Base-by-base conservation (phyloP, 176 grass and related monocot species). In the Raddia guianensis region DNA sequence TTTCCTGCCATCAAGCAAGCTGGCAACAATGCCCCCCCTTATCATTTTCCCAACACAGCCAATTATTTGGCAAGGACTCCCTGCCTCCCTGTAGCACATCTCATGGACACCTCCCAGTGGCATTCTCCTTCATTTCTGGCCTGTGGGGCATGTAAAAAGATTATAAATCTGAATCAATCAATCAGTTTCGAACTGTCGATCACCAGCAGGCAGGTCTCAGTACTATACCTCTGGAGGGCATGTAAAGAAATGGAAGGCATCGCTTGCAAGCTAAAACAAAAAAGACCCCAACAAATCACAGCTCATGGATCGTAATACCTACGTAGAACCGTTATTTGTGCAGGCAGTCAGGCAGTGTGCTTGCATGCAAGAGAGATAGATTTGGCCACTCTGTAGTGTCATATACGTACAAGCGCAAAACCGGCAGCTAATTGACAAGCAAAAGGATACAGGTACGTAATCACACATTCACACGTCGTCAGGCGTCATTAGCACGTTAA, bases 401-500 rank as follows among this genome's bases (percentile, higher is more conserved):
- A 45, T 68, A 33, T 53, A 58, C 42, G 13, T 49, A 42, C 80
- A 83, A 64, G 53, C 37, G 68, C 60, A 73, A 84, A 62, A 37
- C 20, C 15, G 9, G 68, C 33, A 18, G 68, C 74, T 66, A 83
- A 66, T 88, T 16, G 81, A 74, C 62, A 70, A 52, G 10, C 37
- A 63, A 0, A 7, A 15, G 37, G 0, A 51, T 12, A 67, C 5
- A 53, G 11, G 52, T 54, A 63, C 32, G 5, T 8, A 34, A 12
- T 51, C 40, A 72, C 56, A 43, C 21, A 53, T 53, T 53, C 46
- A 60, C 46, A 43, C 33, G 11, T 19, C 32, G 18, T 63, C 67
- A 81, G 9, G 52, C 20, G 78, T 58, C 65, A 33, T 52, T 59
- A 70, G 14, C 15, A 40, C 12, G 1, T 16, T 8, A 58, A 20